These are phyloP conservation scores for Fusarium praegraminearum DNA, from an alignment of 2,329 filamentous ascomycete genomes.

Conservation along the genomic window DNA sequence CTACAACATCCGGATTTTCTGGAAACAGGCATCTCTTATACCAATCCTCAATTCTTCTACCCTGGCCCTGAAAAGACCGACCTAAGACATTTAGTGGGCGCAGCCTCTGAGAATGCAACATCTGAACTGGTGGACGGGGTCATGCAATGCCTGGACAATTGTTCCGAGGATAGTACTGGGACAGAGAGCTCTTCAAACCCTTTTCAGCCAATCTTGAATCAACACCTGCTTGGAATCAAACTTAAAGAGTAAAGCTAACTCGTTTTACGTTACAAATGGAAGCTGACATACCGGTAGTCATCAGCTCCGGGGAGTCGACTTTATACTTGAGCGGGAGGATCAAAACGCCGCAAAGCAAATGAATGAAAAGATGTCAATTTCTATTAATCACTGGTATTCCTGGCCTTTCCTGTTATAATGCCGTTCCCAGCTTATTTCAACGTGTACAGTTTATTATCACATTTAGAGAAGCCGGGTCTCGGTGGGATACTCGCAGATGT, in stretches of 20 bases:
- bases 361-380: rapidly evolving
- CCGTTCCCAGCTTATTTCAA: too few relatives aligned
- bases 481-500: not conserved
- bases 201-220: not conserved
- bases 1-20: not conserved
- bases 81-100: not conserved
- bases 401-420: too few relatives aligned
- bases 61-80: not conserved
- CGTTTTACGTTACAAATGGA: not conserved
- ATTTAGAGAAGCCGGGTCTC: not conserved
- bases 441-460: not conserved
- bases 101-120: not conserved
- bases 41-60: not conserved
- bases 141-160: not conserved
- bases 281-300: not conserved
- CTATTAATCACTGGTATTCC: not conserved
- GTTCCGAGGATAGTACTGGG: not conserved
- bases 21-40: not conserved
- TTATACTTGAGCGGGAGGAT: not conserved
- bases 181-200: not conserved
- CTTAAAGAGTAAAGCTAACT: not conserved
- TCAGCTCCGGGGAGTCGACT: not conserved
- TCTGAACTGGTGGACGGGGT: not conserved
- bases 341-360: not conserved
- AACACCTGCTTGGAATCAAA: not conserved